A percentile compares a stretch with the other conserved stretches of the same genome.
phyloP scores from a whole-genome alignment of 495 filamentous ascomycete genomes.

The Tuber microsphaerosporum region DNA sequence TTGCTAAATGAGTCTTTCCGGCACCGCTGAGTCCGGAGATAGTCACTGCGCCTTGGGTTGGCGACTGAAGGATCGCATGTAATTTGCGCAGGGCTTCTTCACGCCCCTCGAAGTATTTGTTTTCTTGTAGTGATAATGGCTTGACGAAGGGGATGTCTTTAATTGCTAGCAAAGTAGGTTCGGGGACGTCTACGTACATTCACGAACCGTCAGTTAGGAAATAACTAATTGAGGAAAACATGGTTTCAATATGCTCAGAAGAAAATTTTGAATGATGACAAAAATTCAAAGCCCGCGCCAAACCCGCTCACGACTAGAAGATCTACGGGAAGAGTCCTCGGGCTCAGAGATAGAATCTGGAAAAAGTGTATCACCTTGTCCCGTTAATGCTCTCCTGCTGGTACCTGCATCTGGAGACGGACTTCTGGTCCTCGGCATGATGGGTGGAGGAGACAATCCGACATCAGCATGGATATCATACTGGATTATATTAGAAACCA shows the following conservation, averaged over 20 bases:
- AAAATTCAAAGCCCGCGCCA: background rate
- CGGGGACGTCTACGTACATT: background rate
- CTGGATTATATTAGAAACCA: slow-evolving; percentile 24
- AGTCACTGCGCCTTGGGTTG: slow-evolving; percentile 59
- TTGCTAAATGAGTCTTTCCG: slow-evolving; percentile 74
- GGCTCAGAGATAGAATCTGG: slow-evolving; percentile 32
- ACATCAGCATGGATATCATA: slow-evolving; percentile 19
- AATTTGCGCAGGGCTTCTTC: slow-evolving; percentile 61
- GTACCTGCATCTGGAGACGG: slow-evolving; percentile 20
- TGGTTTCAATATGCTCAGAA: background rate
- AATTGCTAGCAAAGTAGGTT: slow-evolving; percentile 11
- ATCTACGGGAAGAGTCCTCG: slow-evolving; percentile 9
- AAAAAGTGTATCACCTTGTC: slow-evolving; percentile 18
- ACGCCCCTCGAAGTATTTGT: slow-evolving; percentile 69
- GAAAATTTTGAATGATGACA: background rate
- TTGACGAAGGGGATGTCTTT: slow-evolving; percentile 56
- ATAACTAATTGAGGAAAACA: background rate
- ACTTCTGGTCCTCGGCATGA: slow-evolving; percentile 16
- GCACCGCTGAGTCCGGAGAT: slow-evolving; percentile 68
- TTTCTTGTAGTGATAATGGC: slow-evolving; percentile 69
- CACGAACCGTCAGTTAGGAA: slow-evolving; percentile 9
- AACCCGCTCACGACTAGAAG: background rate
- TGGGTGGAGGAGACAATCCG: slow-evolving; percentile 12
- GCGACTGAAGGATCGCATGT: slow-evolving; percentile 60
- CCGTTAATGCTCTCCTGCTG: slow-evolving; percentile 10